Evolutionary conservation across 1,139 yeast species (phyloP), one percentile per base, ranked within the genome.

Genomic region (Nakaseomyces kungkrabaensis): DNA sequence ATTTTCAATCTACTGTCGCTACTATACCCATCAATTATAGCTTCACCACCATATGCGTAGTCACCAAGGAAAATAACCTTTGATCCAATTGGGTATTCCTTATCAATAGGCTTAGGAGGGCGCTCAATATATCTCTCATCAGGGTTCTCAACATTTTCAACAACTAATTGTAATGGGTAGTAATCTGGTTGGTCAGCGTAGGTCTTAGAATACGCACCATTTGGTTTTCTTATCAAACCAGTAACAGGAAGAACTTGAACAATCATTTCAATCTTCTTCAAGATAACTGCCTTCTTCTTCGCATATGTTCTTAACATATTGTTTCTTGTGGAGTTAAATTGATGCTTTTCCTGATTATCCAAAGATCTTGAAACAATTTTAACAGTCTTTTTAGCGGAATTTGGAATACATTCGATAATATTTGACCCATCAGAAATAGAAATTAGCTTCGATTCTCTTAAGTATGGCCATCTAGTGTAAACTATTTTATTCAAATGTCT

Each of bases 11-110:
- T 71, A 10, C 68, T 68, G 25, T 72, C 74, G 42, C 77, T 72
- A 27, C 66, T 68, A 54, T 79, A 77, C 0, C 87, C 95, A 48
- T 75, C 79, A 47, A 92, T 78, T 26, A 75, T 74, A 11, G 94
- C 90, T 48, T 95, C 85, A 29, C 88, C 77, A 47, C 98, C 98
- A 63, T 87, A 92, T 3, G 90, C 95, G 68, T 81, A 81, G 38
- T 85, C 89, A 40, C 97, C 96, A 54, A 92, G 72, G 63, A 87
- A 87, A n/a, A 90, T 78, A 38, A 82, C 92, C 51, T 79, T 79
- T 0, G 86, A 76, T 22, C 77, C 82, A 5, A 76, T 52, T 26
- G 97, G 97, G 68, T 77, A 92, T 65, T 92, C 97, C 56, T 85
- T 79, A 7, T 79, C 82, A 52, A 92, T 73, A 9, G 97, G 89